Conservation (phyloP, 352 stramenopile species). For the Pythium rishiriense region DNA sequence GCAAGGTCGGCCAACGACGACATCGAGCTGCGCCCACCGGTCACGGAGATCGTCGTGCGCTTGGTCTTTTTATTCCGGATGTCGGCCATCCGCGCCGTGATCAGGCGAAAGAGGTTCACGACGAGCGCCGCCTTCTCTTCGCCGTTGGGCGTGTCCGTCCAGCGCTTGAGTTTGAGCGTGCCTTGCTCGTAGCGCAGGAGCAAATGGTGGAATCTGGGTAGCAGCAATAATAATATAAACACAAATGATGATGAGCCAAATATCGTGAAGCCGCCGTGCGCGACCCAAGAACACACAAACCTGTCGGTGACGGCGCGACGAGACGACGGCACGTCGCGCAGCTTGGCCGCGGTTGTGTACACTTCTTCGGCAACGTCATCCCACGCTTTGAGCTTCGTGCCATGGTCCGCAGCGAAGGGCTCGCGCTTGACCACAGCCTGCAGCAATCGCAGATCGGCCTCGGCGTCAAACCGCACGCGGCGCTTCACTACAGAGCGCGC, state of each 20-base stretch:
- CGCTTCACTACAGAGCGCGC: slow-evolving; percentile 19
- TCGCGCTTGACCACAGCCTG: slow-evolving; percentile 43
- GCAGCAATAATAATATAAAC: neutral
- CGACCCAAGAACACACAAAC: too few species aligned
- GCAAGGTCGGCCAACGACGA: slow-evolving; percentile 16
- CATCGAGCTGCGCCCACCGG: slow-evolving; percentile 8
- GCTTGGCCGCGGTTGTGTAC: slow-evolving; percentile 32
- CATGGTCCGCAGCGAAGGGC: slow-evolving; percentile 48
- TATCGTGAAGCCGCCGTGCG: too few species aligned
- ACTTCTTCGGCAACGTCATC: slow-evolving; percentile 46
- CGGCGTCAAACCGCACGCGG: slow-evolving; percentile 41
- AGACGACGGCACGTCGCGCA: slow-evolving; percentile 33
- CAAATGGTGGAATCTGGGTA: slow-evolving; percentile 39
- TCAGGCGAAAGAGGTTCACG: slow-evolving; percentile 29
- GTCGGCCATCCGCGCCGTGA: slow-evolving; percentile 26
- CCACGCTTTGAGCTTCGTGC: slow-evolving; percentile 52
- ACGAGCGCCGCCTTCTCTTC: slow-evolving; percentile 29
- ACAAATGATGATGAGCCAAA: too few species aligned
- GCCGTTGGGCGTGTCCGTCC: slow-evolving; percentile 28
- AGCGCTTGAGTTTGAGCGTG: slow-evolving; percentile 36
- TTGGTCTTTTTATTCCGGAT: slow-evolving; percentile 22
- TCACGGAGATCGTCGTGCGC: slow-evolving; percentile 5
- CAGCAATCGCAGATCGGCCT: slow-evolving; percentile 43
- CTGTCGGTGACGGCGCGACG: slow-evolving; percentile 42
- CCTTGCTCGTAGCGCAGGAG: slow-evolving; percentile 38